Conservation (phyloP, 2,329 filamentous ascomycete species). For the Cladorrhinum sp. region DNA sequence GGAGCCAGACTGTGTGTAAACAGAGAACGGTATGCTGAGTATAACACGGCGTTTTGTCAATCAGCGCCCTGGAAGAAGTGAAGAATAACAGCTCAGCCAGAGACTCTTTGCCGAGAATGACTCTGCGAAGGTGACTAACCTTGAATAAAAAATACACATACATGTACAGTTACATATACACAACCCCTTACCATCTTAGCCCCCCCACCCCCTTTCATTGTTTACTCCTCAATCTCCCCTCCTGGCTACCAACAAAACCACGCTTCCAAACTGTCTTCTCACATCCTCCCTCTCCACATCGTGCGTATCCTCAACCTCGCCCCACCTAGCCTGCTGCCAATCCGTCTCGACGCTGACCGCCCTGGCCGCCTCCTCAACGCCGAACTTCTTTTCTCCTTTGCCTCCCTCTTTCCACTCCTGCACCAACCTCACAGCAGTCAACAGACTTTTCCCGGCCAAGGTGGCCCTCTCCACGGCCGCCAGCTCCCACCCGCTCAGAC, state of each 20-base stretch:
- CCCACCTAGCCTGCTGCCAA: constrained; percentile 90
- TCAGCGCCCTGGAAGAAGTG: too few species aligned
- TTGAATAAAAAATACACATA: too few species aligned
- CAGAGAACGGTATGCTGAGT: too few species aligned
- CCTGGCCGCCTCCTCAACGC: constrained; percentile 68
- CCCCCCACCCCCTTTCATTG: background rate
- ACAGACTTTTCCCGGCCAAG: constrained; percentile 80
- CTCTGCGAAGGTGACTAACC: too few species aligned
- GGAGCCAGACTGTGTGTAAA: too few species aligned
- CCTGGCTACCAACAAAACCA: constrained; percentile 74
- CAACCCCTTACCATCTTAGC: too few species aligned
- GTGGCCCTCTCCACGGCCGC: constrained; percentile 81
- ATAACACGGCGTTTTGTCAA: too few species aligned
- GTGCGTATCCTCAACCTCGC: constrained; percentile 96
- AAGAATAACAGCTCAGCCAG: too few species aligned
- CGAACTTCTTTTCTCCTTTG: constrained; percentile 51
- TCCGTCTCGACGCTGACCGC: constrained; percentile 79
- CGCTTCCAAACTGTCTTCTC: constrained; percentile 81
- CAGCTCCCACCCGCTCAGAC: constrained; percentile 74
- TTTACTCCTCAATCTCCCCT: constrained; percentile 29
- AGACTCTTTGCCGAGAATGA: too few species aligned
- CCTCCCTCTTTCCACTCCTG: constrained; percentile 80
- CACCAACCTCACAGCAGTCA: constrained; percentile 72
- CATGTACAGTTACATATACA: too few species aligned
- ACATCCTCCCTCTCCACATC: constrained; percentile 93